phyloP scores from a whole-genome alignment of 495 filamentous ascomycete genomes.

The Beverwykella pulmonaria region DNA sequence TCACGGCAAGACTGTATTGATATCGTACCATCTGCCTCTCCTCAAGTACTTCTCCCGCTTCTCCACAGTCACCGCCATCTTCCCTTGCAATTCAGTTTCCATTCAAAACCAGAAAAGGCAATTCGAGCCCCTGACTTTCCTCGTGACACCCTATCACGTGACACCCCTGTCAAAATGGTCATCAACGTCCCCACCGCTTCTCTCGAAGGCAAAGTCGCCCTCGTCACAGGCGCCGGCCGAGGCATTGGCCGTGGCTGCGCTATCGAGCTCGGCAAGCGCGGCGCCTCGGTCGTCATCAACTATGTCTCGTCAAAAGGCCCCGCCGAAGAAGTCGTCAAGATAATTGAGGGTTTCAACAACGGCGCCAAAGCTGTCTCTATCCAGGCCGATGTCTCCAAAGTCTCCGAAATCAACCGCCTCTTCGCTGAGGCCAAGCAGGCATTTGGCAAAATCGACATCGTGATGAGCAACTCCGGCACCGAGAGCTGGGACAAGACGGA shows the following conservation, averaged over 20 bases:
- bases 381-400: conserved; percentile 72
- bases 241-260: conserved; percentile 75
- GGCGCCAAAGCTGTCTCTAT: conserved; percentile 63
- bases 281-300: conserved; percentile 75
- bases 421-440: conserved; percentile 65
- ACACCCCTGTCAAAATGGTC: conserved; percentile 33
- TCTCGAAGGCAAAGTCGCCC: conserved; percentile 68
- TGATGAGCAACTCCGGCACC: conserved; percentile 70
- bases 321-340: conserved; percentile 64
- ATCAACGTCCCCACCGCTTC: conserved; percentile 45
- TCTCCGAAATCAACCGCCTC: conserved; percentile 63
- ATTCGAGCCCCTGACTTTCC: background rate
- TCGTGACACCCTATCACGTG: conserved; percentile 9
- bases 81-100: background rate
- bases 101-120: conserved; percentile 1
- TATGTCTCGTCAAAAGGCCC: conserved; percentile 65
- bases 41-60: conserved; percentile 4
- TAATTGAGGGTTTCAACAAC: conserved; percentile 62
- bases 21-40: background rate
- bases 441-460: conserved; percentile 75
- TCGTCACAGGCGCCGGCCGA: conserved; percentile 61
- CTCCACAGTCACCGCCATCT: background rate
- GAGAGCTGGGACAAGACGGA: conserved; percentile 64
- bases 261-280: conserved; percentile 72
- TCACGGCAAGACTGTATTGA: conserved; percentile 4